Evolutionary conservation across 2,329 filamentous ascomycete genomes (phyloP).

Genomic region (Trichoderma endophyticum): DNA sequence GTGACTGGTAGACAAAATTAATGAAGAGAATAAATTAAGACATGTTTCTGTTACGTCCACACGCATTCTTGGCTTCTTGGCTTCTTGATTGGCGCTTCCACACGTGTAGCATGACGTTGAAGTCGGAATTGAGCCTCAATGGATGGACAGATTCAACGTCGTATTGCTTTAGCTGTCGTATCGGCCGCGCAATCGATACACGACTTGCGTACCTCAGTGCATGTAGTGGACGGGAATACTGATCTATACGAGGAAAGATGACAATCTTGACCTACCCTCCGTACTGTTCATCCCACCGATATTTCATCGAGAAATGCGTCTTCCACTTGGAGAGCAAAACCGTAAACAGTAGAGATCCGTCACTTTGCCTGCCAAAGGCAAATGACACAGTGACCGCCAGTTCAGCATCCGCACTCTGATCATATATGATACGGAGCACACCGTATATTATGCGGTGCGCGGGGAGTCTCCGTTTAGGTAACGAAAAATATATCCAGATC

Average conservation of each 20-base stretch:
- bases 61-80: background rate
- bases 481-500: constrained; percentile 9
- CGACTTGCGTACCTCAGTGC: background rate
- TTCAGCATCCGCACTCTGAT: background rate
- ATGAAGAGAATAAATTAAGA: background rate
- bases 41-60: background rate
- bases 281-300: background rate
- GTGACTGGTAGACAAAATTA: constrained; percentile 56
- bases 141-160: background rate
- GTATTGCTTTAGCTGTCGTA: background rate
- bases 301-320: background rate
- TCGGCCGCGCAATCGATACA: background rate
- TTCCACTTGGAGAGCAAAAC: background rate
- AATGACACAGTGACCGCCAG: constrained; percentile 14
- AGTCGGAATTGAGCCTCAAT: background rate
- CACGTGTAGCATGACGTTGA: background rate
- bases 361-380: background rate
- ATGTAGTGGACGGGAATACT: background rate
- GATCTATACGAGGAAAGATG: background rate
- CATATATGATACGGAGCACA: background rate
- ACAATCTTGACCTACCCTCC: background rate
- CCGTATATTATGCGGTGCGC: background rate
- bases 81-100: background rate
- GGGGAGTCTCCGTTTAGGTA: background rate
- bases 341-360: background rate